Evolutionary conservation across 2,329 filamentous ascomycete species (phyloP), one percentile per base, ranked within the genome.

Genomic region (Penicillium occitanis): DNA sequence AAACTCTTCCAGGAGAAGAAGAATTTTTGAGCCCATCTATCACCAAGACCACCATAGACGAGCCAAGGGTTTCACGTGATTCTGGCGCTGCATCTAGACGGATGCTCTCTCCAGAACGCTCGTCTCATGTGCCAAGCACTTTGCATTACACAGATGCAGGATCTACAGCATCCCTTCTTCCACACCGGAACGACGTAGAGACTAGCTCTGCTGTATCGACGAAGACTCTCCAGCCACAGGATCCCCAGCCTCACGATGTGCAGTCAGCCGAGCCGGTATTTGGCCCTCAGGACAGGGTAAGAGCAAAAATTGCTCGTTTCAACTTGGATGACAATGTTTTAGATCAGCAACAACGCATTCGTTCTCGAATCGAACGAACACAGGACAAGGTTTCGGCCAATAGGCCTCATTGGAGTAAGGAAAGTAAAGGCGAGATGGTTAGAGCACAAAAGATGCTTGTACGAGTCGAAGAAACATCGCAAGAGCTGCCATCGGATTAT

Each of bases 401-500:
- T 62, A 71, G 74, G 50, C 73, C 76, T 8, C 74, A 72, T 58
- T 74, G 78, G 61, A 74, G 73, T 35, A 77, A 82, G 28, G 72
- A 80, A 28, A 77, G 81, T 62, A 83, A 87, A 69, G 88, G 88
- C 5, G 84, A 88, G 68, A 86, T 90, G 61, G 79, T 90, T 66
- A 89, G 89, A 74, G 87, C 88, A 76, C 87, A 90, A 72, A 86
- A 85, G 67, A 90, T 90, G 88, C 82, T 90, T 25, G 84, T 90
- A 22, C 82, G 86, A 25, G 82, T 89, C 28, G 88, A 89, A 70
- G 80, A 81, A 48, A 83, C 80, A 6, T 71, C 80, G 48, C 81
- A 83, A 68, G 79, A 77, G n/a, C 76, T 88, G 8, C 84, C 86
- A 0, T 81, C 84, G 6, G 86, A 89, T 66, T 90, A 86, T 69